Evolutionary conservation across 1,139 yeast species (phyloP).

Genomic region (Geotrichum fermentans): DNA sequence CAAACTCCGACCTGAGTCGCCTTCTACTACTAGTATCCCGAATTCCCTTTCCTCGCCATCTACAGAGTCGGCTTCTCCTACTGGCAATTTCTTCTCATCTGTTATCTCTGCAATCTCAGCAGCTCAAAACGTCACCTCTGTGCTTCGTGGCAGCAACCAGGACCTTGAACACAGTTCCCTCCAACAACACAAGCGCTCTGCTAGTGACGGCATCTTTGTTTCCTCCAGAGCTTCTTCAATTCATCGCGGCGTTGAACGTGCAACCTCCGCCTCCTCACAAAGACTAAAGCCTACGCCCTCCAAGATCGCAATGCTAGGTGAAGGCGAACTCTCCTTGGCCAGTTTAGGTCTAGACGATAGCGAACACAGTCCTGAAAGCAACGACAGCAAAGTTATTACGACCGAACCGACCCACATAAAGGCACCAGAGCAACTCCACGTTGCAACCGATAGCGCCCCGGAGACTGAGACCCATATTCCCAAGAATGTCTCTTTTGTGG

Average conservation of each 20-base stretch:
- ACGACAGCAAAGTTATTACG: background rate
- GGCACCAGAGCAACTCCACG: background rate
- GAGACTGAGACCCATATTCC: background rate
- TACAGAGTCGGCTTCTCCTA: background rate
- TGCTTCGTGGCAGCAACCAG: slow-evolving; percentile 1
- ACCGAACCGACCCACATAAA: background rate
- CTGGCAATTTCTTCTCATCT: slow-evolving; percentile 9
- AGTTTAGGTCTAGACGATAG: slow-evolving; percentile 9
- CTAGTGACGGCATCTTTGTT: slow-evolving; percentile 8
- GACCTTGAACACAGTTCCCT: background rate
- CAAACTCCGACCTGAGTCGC: background rate
- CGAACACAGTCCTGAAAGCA: too few species aligned
- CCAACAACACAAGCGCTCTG: slow-evolving; percentile 2
- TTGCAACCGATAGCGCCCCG: background rate
- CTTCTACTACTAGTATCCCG: background rate
- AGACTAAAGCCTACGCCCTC: background rate
- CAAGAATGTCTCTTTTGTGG: too few species aligned
- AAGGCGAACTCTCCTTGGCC: slow-evolving; percentile 17
- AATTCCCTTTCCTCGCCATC: background rate
- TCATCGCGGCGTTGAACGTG: too few species aligned
- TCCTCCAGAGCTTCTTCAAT: too few species aligned
- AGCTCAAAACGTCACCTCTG: slow-evolving; percentile 7
- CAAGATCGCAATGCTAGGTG: slow-evolving; percentile 8
- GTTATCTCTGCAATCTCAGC: slow-evolving; percentile 13
- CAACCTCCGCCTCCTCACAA: too few species aligned